Base-by-base conservation (phyloP, 306 rosid genomes). In the Rosa persica region DNA sequence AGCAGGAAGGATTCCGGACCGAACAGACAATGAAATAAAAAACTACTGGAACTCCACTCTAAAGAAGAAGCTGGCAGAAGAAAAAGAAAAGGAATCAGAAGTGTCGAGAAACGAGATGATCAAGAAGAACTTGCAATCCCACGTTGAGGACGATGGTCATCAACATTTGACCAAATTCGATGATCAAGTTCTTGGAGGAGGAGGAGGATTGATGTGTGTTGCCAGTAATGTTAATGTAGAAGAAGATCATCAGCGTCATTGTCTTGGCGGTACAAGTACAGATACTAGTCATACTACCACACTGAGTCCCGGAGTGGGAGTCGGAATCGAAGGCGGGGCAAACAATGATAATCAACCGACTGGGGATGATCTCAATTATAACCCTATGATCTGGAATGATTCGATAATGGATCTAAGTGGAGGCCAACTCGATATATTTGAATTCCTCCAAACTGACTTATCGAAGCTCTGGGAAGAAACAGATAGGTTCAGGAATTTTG, bases 1-100 rank as follows among this genome's bases (percentile, higher is more conserved):
- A 75, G 83, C 83, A 8, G 76, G 86, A 44, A 75, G 84, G 60
- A 70, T 83, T 43, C 86, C 86, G 11, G 81, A 79, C 12, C 81
- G 87, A 76, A 80, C 84, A 72, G 87, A 83, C 84, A 80, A 76
- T 71, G 84, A 83, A 58, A 67, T 83, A 6, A 83, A 83, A 55
- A 83, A 80, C 71, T 80, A 76, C 42, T 80, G 87, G 84, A 80
- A 80, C 71, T 70, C 86, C 25, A 79, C 47, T 43, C 58, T 79
- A 42, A 30, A 52, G 36, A 79, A 75, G 64, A 83, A 64, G n/a
- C 69, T 49, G 2, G 55, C 55, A 49, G 55, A 16, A 4, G 2
- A 49, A 16, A 49, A 49, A 15, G 13, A 5, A 49, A 75, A 16
- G 68, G 34, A 47, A 54, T 22, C 54, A 73, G 8, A 44, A 42